Base-by-base conservation (phyloP, 768 basidiomycete genomes). In the Vararia minispora region DNA sequence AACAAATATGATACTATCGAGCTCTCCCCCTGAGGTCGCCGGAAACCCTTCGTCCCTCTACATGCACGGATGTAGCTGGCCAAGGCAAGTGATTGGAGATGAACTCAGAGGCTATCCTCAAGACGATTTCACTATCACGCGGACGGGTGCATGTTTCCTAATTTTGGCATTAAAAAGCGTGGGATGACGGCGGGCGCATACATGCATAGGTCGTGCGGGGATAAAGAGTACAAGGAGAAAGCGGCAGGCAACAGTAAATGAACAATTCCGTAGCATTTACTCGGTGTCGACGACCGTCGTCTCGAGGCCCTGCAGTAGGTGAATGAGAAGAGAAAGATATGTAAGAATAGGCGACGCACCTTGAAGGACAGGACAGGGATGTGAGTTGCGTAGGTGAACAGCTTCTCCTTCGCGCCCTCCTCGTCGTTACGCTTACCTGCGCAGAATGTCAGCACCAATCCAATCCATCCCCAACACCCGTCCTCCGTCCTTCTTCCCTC, bases 361-460 rank as follows among this genome's bases (percentile, higher is more conserved):
- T 94, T 92, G 81, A 89, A 90, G 31, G 79, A 64, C 6, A 61
- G 53, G 31, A 88, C 86, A 32, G 76, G 69, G 40, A 95, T 79
- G 57, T 85, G 74, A 42, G 75, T 75, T 47, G 86, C 91, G 59
- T 90, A 88, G 22, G 87, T 92, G 72, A 68, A 97, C 40, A 95
- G 81, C 69, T 92, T 95, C 73, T 94, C 92, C 69, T 92, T 95
- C 42, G 95, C 94, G 53, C 81, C 84, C 71, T 99, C 94, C 52
- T 97, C 92, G 64, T 99, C 94, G 62, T 98, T 98, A 55, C 95
- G 86, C 71, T 92, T 94, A 54, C 94, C 86, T 91, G 52, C 2
- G 54, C 24, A 12, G 33, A 12, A 18, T 22, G 36, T 46, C 14
- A 44, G 16, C 27, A 21, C 17, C 8, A 33, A 36, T 31, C 6